These are phyloP conservation scores for Mycena latifolia DNA, from an alignment of 768 basidiomycete species.

Conservation along the genomic window DNA sequence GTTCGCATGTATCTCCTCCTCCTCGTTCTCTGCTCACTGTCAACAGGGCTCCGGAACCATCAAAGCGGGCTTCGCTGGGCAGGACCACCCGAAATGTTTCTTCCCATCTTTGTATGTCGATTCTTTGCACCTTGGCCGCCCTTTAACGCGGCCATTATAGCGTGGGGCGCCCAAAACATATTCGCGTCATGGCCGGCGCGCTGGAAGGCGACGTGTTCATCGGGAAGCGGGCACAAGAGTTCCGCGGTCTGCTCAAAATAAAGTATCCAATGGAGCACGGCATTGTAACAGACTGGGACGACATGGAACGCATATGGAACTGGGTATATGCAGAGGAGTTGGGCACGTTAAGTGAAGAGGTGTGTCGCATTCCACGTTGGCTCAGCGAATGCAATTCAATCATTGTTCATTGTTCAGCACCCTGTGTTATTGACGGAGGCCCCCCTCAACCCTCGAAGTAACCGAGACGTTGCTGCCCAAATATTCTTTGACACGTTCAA, in stretches of 20 bases:
- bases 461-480: slow-evolving; percentile 96
- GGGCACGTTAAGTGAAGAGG: slow-evolving; percentile 97
- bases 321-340: slow-evolving; percentile 98
- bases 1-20: slow-evolving; percentile 59
- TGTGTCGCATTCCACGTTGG: slow-evolving; percentile 46
- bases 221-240: slow-evolving; percentile 94
- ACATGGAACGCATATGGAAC: slow-evolving; percentile 99
- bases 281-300: slow-evolving; percentile 99
- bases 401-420: slow-evolving; percentile 67
- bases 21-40: slow-evolving; percentile 40
- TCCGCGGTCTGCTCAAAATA: slow-evolving; percentile 95
- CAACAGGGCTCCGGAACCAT: slow-evolving; percentile 95
- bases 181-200: slow-evolving; percentile 97
- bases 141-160: slow-evolving; percentile 54
- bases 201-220: slow-evolving; percentile 98
- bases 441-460: slow-evolving; percentile 95
- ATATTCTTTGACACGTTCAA: slow-evolving; percentile 99
- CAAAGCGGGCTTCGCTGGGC: slow-evolving; percentile 98
- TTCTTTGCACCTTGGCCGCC: slow-evolving; percentile 42
- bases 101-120: slow-evolving; percentile 96
- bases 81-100: slow-evolving; percentile 99
- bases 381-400: neutral
- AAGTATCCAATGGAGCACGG: slow-evolving; percentile 99
- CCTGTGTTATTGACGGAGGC: slow-evolving; percentile 98
- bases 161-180: slow-evolving; percentile 97